Evolutionary conservation across 768 basidiomycete genomes (phyloP), one percentile per base, ranked within the genome.

Genomic region (Boletellus ananas): DNA sequence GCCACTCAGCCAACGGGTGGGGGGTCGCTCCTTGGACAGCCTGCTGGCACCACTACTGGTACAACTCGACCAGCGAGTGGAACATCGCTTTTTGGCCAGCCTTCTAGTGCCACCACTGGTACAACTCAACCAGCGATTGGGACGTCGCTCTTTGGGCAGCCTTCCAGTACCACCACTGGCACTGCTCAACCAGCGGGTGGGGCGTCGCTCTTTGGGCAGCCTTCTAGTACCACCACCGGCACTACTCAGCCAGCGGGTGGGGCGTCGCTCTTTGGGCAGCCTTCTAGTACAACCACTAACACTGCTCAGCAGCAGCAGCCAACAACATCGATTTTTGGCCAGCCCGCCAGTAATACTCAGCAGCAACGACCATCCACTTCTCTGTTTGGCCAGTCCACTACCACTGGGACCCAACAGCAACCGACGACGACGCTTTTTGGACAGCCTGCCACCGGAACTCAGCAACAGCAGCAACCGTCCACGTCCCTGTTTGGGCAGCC

Each of bases 371-470:
- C 56, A 4, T 39, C 58, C 42, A 67, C 49, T 31, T 52, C 55
- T 20, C 49, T 40, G 35, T 65, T 49, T 49, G 61, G 61, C 3
- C 58, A 58, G 12, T n/a, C 58, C 6, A 23, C 47, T n/a, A 17
- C 31, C 1, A 34, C 52, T 12, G 50, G 46, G 1, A 45, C 47
- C 35, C 71, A 70, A 34, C 70, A 70, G 49, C 71, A 69, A 29
- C 67, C 56, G 2, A 29, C 62, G 4, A 52, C 58, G 1, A 58
- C 70, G 5, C 47, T 71, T 7, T 76, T 77, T 56, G 70, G 75
- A 9, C 61, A 61, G 31, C 44, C 56, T 6, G 48, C 67, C 13
- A 35, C 57, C 23, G 59, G 58, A 7, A 68, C 49, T 29, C 74
- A 73, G 31, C 63, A 57, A 33, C 70, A 68, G 37, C 70, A 69